phyloP scores from a whole-genome alignment of 352 stramenopile species.

The Phytophthora pisi region DNA sequence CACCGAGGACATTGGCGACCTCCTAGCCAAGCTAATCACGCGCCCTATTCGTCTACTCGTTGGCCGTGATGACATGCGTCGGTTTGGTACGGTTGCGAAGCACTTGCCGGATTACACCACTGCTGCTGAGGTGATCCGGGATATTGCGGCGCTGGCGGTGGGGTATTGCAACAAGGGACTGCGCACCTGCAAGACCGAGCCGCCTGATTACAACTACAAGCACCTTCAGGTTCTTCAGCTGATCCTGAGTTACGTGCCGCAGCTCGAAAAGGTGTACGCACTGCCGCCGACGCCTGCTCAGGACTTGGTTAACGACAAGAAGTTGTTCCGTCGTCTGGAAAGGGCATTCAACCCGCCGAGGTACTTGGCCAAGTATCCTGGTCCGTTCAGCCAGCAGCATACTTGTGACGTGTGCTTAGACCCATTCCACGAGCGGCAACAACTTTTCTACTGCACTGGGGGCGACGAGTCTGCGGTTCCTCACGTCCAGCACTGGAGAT shows the following conservation, averaged over 20 bases:
- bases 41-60: conserved; percentile 54
- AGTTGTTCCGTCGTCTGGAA: conserved; percentile 58
- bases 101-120: conserved; percentile 46
- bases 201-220: conserved; percentile 60
- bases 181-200: conserved; percentile 49
- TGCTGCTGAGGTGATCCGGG: conserved; percentile 45
- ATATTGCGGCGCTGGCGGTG: conserved; percentile 52
- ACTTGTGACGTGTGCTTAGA: conserved; percentile 70
- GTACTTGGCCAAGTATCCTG: conserved; percentile 62
- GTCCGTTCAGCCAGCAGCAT: conserved; percentile 61
- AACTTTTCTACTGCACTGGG: conserved; percentile 73
- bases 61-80: conserved; percentile 56
- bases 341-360: conserved; percentile 58
- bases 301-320: conserved; percentile 51
- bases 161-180: conserved; percentile 61
- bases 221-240: conserved; percentile 74
- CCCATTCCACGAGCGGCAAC: conserved; percentile 76
- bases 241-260: conserved; percentile 67
- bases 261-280: conserved; percentile 66
- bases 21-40: conserved; percentile 62
- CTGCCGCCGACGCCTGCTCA: conserved; percentile 22
- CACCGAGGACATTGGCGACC: conserved; percentile 41
- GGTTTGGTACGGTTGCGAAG: conserved; percentile 52
- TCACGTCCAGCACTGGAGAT: conserved; percentile 82
- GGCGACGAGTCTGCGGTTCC: conserved; percentile 33